Evolutionary conservation across 306 rosid genomes (phyloP).

Genomic region (Luffa acutangula): DNA sequence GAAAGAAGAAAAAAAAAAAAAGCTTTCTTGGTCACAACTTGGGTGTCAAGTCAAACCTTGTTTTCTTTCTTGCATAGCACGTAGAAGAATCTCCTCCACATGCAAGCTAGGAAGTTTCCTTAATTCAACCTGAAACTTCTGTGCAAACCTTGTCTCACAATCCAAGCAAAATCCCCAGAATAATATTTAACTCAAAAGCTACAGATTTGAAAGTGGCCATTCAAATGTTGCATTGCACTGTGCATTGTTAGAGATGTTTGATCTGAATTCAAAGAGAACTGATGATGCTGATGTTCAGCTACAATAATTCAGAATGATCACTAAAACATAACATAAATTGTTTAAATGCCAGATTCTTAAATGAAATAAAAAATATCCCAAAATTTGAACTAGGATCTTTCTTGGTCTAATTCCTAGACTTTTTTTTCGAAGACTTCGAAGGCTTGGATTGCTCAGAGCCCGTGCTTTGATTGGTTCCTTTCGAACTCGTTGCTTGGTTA

Average conservation of each 20-base stretch:
- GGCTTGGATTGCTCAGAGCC: slow-evolving; percentile 42
- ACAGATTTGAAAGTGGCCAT: background rate
- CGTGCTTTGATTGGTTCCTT: slow-evolving; percentile 46
- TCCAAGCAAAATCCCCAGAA: background rate
- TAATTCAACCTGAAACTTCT: background rate
- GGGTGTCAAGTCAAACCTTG: background rate
- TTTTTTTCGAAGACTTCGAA: slow-evolving; percentile 63
- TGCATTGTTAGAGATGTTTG: background rate
- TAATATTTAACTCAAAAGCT: background rate
- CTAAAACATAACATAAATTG: slow-evolving; percentile 14
- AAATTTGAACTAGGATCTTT: background rate
- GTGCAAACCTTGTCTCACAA: background rate
- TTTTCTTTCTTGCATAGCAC: slow-evolving; percentile 1
- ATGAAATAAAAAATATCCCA: background rate
- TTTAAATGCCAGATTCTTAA: slow-evolving; percentile 4
- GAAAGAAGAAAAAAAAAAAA: too few species aligned
- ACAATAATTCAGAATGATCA: slow-evolving; percentile 13
- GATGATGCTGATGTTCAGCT: slow-evolving; percentile 6
- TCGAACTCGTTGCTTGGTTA: slow-evolving; percentile 45
- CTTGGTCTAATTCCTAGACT: slow-evolving; percentile 56
- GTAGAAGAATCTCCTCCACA: background rate
- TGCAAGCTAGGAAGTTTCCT: background rate
- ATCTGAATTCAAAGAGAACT: slow-evolving; percentile 10
- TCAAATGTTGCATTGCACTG: background rate
- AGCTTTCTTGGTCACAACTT: background rate